These are phyloP conservation scores for Ochetophila trinervis DNA, from an alignment of 306 rosid species.

Conservation along the genomic window DNA sequence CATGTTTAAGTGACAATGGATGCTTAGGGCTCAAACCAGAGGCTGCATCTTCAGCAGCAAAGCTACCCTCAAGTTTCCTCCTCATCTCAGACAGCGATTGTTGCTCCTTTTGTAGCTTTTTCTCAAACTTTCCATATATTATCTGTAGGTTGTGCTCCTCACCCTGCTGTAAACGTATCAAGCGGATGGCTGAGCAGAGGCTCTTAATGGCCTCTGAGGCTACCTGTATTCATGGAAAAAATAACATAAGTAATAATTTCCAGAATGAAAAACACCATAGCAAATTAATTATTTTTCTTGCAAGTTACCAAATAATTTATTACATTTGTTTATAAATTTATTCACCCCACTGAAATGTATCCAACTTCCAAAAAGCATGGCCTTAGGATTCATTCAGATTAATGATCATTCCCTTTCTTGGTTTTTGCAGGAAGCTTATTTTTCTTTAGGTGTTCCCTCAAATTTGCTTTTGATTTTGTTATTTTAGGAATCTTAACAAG, in stretches of 20 bases:
- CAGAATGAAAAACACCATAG: background rate
- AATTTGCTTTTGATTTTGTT: too few relatives aligned
- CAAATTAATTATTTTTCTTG: background rate
- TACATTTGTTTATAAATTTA: background rate
- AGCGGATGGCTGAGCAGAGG: conserved; percentile 47
- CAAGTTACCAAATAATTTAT: background rate
- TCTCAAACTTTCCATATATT: conserved; percentile 55
- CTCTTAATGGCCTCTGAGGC: conserved; percentile 64
- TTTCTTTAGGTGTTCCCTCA: too few relatives aligned
- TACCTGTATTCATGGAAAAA: conserved; percentile 46
- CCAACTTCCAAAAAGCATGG: too few relatives aligned
- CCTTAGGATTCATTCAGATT: too few relatives aligned
- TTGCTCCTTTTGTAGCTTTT: conserved; percentile 50
- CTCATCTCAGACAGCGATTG: conserved; percentile 44
- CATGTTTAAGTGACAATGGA: conserved; percentile 54
- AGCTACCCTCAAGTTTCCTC: conserved; percentile 35
- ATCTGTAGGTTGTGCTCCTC: conserved; percentile 58
- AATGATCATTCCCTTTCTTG: too few relatives aligned
- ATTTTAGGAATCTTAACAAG: too few relatives aligned
- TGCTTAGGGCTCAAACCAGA: conserved; percentile 49
- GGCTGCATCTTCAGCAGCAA: conserved; percentile 28
- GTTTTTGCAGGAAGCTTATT: too few relatives aligned
- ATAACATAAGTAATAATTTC: background rate
- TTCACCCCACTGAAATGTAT: background rate
- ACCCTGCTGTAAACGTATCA: conserved; percentile 50